Evolutionary conservation across 2,329 filamentous ascomycete genomes (phyloP), one percentile per base, ranked within the genome.

Genomic region (Penicillium sp.): DNA sequence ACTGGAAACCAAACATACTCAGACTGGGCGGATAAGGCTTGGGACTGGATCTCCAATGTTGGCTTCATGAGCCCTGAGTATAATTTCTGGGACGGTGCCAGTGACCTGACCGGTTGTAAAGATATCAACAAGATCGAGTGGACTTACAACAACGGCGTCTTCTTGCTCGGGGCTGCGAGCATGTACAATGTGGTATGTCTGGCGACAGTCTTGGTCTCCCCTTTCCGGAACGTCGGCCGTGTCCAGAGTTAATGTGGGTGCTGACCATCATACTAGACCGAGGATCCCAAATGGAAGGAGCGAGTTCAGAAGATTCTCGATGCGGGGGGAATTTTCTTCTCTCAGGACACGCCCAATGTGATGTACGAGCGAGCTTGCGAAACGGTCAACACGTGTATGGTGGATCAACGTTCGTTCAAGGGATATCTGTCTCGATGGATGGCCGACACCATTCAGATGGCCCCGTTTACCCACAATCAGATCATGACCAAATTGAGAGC

Each of bases 11-110:
- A 57, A 11, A 66, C 64, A 1, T 66, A 66, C 41, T 55, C 54
- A 0, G 63, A 87, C 9, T 90, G 85, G 86, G 88, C 88, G 0
- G 76, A 80, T 50, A 83, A 75, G 58, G 73, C 84, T 5, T 80
- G 77, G 72, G 74, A 81, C 53, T 83, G 80, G 80, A 75, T 73
- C 12, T 58, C 61, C 5, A 64, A 61, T 25, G 70, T 79, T 7
- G 77, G 77, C 3, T 68, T 82, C 40, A 73, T 80, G 53, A 73
- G 71, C 37, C 64, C 68, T 9, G 66, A 65, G 1, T 81, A 74
- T 58, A 68, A 75, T 47, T 75, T 81, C 49, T 80, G 72, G 54
- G 80, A 83, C 51, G 80, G 79, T 5, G 73, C 74, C 1, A 76
- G 78, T 52, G 72, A 74, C 47, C 67, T 66, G 38, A 67, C 66